A percentile compares a stretch with the other conserved stretches of the same genome.
Conservation (phyloP, 1,284 basidiomycete genomes). For the Puccinia novopanici region DNA sequence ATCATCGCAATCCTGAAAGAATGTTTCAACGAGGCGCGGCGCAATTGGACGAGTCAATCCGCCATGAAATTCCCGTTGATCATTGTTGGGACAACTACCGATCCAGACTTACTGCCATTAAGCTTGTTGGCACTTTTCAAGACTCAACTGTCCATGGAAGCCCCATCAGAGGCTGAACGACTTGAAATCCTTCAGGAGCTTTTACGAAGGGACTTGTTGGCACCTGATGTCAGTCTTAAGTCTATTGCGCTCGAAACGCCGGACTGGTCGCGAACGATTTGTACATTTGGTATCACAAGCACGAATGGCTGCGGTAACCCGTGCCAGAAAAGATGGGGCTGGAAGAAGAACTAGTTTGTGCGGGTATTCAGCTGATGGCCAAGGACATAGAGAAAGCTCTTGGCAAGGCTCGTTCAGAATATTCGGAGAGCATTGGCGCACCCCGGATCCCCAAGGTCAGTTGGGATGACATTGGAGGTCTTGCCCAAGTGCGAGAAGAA, state of each 20-base stretch:
- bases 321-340: conserved; percentile 57
- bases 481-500: conserved; percentile 83
- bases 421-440: conserved; percentile 90
- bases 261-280: conserved; percentile 86
- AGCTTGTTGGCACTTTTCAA: conserved; percentile 78
- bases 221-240: conserved; percentile 76
- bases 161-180: conserved; percentile 76
- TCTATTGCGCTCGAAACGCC: conserved; percentile 84
- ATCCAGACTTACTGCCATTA: conserved; percentile 69
- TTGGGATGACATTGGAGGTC: conserved; percentile 97
- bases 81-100: conserved; percentile 74
- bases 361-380: conserved; percentile 67
- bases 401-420: conserved; percentile 73
- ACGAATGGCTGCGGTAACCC: conserved; percentile 56
- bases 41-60: conserved; percentile 64
- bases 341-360: conserved; percentile 60
- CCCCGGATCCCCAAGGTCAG: conserved; percentile 94
- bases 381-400: conserved; percentile 76
- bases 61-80: conserved; percentile 66
- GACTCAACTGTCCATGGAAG: conserved; percentile 79
- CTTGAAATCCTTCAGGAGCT: conserved; percentile 67
- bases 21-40: conserved; percentile 65
- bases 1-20: conserved; percentile 70
- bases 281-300: conserved; percentile 71
- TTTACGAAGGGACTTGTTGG: conserved; percentile 64